These are phyloP conservation scores for Cubamyces sp. DNA, from an alignment of 768 basidiomycete species.

Conservation along the genomic window DNA sequence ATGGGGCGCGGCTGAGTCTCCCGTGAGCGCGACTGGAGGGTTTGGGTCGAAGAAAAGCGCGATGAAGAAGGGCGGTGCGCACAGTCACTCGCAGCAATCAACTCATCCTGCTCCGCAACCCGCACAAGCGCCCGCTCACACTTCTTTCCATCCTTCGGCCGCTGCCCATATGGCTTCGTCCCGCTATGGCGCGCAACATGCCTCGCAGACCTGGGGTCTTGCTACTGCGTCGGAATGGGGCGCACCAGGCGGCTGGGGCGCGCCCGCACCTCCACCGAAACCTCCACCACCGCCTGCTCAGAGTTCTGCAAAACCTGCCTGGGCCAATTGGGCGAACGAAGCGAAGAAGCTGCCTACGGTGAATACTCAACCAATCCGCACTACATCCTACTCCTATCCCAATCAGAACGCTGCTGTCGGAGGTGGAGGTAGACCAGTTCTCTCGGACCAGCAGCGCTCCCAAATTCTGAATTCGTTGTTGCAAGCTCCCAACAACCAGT, in stretches of 20 bases:
- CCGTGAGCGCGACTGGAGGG: slow-evolving; percentile 2
- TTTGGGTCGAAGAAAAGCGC: slow-evolving; percentile 10
- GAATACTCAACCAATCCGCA: slow-evolving; percentile 14
- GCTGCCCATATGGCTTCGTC: slow-evolving; percentile 15
- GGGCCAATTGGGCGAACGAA: slow-evolving; percentile 28
- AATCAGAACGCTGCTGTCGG: slow-evolving; percentile 9
- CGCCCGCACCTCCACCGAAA: background rate
- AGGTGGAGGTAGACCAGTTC: slow-evolving; percentile 11
- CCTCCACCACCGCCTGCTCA: slow-evolving; percentile 13
- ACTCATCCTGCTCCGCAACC: background rate
- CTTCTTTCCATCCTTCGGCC: slow-evolving; percentile 22
- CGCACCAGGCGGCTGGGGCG: slow-evolving; percentile 7
- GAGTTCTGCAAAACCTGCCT: slow-evolving; percentile 17
- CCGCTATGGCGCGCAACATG: slow-evolving; percentile 5
- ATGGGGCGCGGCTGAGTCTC: slow-evolving; percentile 8
- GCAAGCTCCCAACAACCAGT: slow-evolving; percentile 19
- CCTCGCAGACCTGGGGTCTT: slow-evolving; percentile 11
- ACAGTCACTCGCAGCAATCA: slow-evolving; percentile 8
- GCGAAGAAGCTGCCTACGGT: slow-evolving; percentile 23
- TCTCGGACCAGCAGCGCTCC: slow-evolving; percentile 28
- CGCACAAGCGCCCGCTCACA: slow-evolving; percentile 16
- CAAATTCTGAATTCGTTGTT: slow-evolving; percentile 25
- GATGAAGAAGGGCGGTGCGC: slow-evolving; percentile 20
- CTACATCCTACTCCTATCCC: slow-evolving; percentile 4
- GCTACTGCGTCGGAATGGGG: slow-evolving; percentile 11